Evolutionary conservation across 2,329 filamentous ascomycete species (phyloP), one percentile per base, ranked within the genome.

Genomic region (Aspergillus novofumigatus): DNA sequence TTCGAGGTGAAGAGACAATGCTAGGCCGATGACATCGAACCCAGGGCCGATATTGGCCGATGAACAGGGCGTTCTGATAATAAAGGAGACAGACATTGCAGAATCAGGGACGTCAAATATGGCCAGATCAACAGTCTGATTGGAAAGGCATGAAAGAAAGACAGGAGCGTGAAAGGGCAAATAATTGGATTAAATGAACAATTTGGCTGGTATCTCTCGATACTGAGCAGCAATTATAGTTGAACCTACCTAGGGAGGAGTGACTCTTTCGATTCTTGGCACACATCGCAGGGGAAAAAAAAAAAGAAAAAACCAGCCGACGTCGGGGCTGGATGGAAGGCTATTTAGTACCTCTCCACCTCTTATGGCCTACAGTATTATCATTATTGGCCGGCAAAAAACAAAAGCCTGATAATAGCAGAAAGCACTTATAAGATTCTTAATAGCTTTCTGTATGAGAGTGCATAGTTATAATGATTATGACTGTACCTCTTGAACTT

Each of bases 21-120:
- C 93, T 60, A 99, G 87, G 65, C 94, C 77, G 73, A 97, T 96
- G 68, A 97, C 93, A 80, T 99, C 93, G 81, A 97, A 99, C 58
- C 93, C 93, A 51, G 93, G 93, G 65, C 91, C 93, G 72, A 97
- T 97, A 81, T 97, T 97, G 78, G 93, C 93, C 60, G 92, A 97
- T 59, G 93, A 97, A 79, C 91, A 95, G 63, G 93, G 93, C 60
- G 91, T 91, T 77, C 83, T 86, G 81, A 92, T 90, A 65, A 83
- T 78, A 75, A 89, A 88, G 54, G 84, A 63, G 52, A 65, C 60
- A 59, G 62, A 52, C 63, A 63, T 63, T 49, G 56, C 54, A 28
- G 52, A 41, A 47, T 38, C 17, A 28, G 4, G 29, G 10, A 28
- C 35, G 51, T 14, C 49, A 53, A 58, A 49, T 41, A 17, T 25